Evolutionary conservation across 108 stramenopile species (phyloP), one percentile per base, ranked within the genome.

Genomic region (Cyclotella cryptica): DNA sequence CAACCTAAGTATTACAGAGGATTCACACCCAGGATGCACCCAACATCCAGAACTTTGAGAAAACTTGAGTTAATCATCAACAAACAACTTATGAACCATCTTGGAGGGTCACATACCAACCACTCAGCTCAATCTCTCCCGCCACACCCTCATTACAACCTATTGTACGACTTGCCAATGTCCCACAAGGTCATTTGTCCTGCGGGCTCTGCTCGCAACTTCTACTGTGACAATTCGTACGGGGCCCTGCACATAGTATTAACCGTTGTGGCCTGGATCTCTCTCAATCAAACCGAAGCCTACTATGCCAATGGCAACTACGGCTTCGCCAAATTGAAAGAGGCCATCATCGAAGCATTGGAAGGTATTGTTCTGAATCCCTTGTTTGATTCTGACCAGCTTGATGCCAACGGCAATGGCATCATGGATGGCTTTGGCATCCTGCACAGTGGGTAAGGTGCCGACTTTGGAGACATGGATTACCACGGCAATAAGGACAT

Each of bases 371-470:
- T 72, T 28, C 62, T 26, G 0, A 21, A 18, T 26, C 49, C 54
- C 10, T 46, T 42, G 1, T 71, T 75, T 30, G 35, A 71, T 21
- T 76, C 66, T 30, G 7, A n/a, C 19, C 52, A 72, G 19, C 77
- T 73, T 22, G 82, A 83, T 44, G 12, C 66, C 8, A 75, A 83
- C 52, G 42, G 62, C 0, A 67, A 83, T 43, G 82, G 82, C 6
- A 39, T 45, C 11, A 18, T 87, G 35, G 93, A 96, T 71, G 80
- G 81, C 0, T 69, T 96, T 10, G 75, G 87, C 28, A 45, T 96
- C 13, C 66, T 93, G 18, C 89, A 91, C 62, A 81, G 83, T 51
- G 95, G 95, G 28, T 91, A 90, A 71, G 88, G 86, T 7, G 92
- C 93, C 21, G 93, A 96, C 66, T 68, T 76, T 7, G 88, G 83